These are phyloP conservation scores for Cymbidium sinense DNA, from an alignment of 106 monocot genomes.

Conservation along the genomic window DNA sequence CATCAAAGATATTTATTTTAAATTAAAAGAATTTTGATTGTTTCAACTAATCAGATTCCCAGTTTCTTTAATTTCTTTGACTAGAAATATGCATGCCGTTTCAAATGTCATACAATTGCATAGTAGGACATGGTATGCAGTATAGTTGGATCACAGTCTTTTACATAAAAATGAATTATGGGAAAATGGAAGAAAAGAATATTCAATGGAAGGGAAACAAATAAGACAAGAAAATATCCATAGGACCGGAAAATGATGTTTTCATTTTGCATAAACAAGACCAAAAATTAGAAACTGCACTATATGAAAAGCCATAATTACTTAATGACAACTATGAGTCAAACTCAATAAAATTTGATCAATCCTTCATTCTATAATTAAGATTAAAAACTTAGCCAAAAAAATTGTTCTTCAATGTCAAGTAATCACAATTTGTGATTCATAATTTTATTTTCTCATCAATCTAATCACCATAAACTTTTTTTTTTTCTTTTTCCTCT, in stretches of 20 bases:
- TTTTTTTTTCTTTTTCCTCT: no score
- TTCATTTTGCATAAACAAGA: neutral
- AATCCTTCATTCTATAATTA: neutral
- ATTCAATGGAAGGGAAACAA: neutral
- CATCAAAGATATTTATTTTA: no score
- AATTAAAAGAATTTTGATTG: no score
- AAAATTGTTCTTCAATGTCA: no score
- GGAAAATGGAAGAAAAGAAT: neutral
- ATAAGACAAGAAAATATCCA: neutral
- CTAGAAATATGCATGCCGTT: no score
- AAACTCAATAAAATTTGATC: no score
- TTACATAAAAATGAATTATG: neutral
- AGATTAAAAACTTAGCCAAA: neutral
- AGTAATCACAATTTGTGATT: no score
- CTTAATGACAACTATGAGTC: neutral
- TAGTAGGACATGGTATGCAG: neutral
- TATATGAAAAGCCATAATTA: neutral
- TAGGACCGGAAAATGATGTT: neutral
- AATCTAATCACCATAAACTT: no score
- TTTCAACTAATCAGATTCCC: no score
- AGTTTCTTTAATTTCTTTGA: no score
- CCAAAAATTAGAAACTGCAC: neutral
- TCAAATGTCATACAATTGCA: no score
- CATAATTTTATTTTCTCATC: no score
- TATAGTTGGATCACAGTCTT: neutral